Evolutionary conservation across 164 flowering plant species (phyloP).

Genomic region (grape (Vitis vinifera)): DNA sequence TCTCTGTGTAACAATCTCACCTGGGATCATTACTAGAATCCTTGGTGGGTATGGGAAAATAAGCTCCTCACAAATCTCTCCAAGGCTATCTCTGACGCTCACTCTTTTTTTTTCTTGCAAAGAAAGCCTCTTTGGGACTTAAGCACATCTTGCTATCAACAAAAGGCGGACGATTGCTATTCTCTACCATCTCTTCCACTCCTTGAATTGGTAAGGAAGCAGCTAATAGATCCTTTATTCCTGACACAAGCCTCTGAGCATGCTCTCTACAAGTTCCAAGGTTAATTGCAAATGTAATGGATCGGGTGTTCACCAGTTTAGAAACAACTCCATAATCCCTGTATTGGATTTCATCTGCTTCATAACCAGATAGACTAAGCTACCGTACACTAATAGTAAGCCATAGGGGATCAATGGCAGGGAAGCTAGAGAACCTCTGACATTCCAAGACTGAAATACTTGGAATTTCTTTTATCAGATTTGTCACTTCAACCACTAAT

Average conservation of each 20-base stretch:
- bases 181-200: constrained; percentile 3
- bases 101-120: constrained; percentile 50
- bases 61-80: constrained; percentile 54
- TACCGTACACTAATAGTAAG: constrained; percentile 31
- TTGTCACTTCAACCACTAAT: constrained; percentile 25
- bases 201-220: neutral
- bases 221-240: constrained; percentile 19
- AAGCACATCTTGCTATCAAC: constrained; percentile 35
- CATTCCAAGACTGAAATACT: constrained; percentile 27
- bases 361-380: constrained; percentile 39
- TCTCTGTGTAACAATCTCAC: constrained; percentile 43
- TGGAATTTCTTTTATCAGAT: constrained; percentile 13
- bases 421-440: constrained; percentile 22
- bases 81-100: constrained; percentile 32
- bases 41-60: constrained; percentile 72
- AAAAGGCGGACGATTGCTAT: constrained; percentile 26
- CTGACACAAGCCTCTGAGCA: constrained; percentile 28
- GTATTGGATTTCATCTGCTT: constrained; percentile 34
- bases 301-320: constrained; percentile 35
- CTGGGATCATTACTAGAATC: constrained; percentile 53
- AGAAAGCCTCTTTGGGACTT: constrained; percentile 84
- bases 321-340: constrained; percentile 24
- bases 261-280: constrained; percentile 37
- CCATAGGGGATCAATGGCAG: constrained; percentile 34
- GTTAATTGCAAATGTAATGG: constrained; percentile 32